Evolutionary conservation across 2,329 filamentous ascomycete species (phyloP), one percentile per base, ranked within the genome.

Genomic region (Zarea fungicola): DNA sequence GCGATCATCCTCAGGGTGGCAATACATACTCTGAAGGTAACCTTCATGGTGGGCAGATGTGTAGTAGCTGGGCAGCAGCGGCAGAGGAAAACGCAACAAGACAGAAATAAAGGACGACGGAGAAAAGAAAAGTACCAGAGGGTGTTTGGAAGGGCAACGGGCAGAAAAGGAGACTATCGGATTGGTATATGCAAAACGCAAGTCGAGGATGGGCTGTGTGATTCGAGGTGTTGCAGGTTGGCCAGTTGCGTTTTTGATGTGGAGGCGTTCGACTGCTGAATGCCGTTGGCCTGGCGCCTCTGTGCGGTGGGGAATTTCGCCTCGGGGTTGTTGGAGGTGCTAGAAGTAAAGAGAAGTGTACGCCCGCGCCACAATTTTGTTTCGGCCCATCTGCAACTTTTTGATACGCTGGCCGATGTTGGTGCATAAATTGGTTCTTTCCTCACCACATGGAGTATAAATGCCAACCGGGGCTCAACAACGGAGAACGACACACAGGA

Each of bases 21-120:
- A 52, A 54, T 58, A 60, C 74, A 54, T 71, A 82, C 79, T 73
- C 80, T 79, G 68, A 83, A 80, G 54, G 81, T 84, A 64, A 85
- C 74, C 79, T 84, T 84, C 81, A 85, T 85, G 65, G 61, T 77
- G 75, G 70, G 67, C 68, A 60, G 66, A 52, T 23, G 53, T 54
- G 58, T 55, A 56, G 63, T 65, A 67, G 64, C 62, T 60, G 56
- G 46, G 23, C 22, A 36, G 42, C 36, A 28, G 36, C 29, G 49
- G 37, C 42, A n/a, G 42, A 23, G 23, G 16, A 42, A 39, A 46
- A 49, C 9, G 39, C n/a, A 42, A 23, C 13, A 32, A 36, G 14
- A 5, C 10, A 8, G 23, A 36, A 21, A 14, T 23, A 44, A 14
- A 45, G 21, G 4, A 34, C 14, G 36, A n/a, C 19, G 34, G 36